These are phyloP conservation scores for Nakazawaea anatomiae DNA, from an alignment of 805 yeast species.

Conservation along the genomic window DNA sequence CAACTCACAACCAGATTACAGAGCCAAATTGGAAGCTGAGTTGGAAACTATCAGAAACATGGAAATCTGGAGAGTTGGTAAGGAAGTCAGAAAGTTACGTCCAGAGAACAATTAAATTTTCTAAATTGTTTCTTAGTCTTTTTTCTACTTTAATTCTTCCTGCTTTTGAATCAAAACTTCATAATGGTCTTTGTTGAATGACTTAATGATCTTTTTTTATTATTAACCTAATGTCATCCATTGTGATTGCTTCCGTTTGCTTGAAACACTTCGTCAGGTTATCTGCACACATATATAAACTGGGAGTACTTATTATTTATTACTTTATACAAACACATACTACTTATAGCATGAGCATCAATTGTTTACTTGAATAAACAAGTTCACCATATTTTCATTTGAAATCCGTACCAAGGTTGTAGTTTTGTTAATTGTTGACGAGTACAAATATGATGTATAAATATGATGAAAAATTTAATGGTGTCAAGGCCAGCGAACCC, in stretches of 20 bases:
- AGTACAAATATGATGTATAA: not conserved
- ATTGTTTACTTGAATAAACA: constrained; percentile 10
- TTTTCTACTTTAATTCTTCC: constrained; percentile 11
- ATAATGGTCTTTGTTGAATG: constrained; percentile 32
- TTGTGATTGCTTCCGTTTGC: constrained; percentile 10
- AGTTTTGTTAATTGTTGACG: not conserved
- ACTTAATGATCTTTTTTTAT: constrained; percentile 22
- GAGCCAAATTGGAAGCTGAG: constrained; percentile 93
- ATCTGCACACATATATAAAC: constrained; percentile 10
- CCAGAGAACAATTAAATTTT: constrained; percentile 87
- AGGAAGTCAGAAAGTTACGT: constrained; percentile 99
- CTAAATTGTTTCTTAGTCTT: constrained; percentile 1
- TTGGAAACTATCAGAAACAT: constrained; percentile 88
- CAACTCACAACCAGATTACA: constrained; percentile 98
- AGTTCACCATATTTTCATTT: constrained; percentile 6
- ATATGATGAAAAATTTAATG: not conserved
- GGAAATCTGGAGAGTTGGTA: constrained; percentile 99
- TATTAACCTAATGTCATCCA: constrained; percentile 2
- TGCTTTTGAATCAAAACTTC: constrained; percentile 11
- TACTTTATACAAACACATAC: not conserved
- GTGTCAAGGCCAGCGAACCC: not conserved
- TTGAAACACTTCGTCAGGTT: constrained; percentile 6
- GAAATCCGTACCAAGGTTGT: not conserved
- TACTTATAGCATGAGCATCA: constrained; percentile 8
- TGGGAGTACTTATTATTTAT: not conserved